Evolutionary conservation across 192 early-diverging fungal species (phyloP), one percentile per base, ranked within the genome.

Genomic region (Backusella luteola): DNA sequence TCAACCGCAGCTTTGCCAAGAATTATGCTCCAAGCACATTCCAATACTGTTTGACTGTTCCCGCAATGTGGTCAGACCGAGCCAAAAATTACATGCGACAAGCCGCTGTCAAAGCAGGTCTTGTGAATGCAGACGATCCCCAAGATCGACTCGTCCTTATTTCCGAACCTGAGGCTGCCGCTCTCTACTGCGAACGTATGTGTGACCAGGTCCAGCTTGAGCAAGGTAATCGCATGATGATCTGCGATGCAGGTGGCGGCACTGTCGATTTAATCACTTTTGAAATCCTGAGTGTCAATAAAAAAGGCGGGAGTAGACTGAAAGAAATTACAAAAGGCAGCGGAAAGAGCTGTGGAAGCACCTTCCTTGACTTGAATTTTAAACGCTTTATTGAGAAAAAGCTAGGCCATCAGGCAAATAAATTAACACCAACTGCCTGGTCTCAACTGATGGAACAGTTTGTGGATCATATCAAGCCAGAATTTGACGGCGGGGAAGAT

Each of bases 201-300:
- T 87, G 84, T 66, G 82, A 84, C 14, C 79, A 82, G 41, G 75
- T 85, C 42, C 73, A 85, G 44, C 63, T 87, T 32, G 53, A 46
- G 7, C 66, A 74, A 29, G 82, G 80, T 6, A 74, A 84, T 69
- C 79, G 81, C 32, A 83, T 87, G 53, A 83, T 85, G 86, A 81
- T 87, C 36, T 85, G 84, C 42, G 86, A 87, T 73, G 84, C 84
- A 34, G 86, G 86, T 73, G 86, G 86, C 29, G 86, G 86, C 19
- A 87, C 86, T 1, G 84, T 87, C 21, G 86, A 87, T 76, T 73
- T 87, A 59, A 87, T 87, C 21, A 84, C 84, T 32, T 87, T 87
- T 80, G 82, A 87, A 74, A 76, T 85, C 34, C 69, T 73, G 17
- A 76, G 77, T 41, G 68, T n/a, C 2, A 23, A 15, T 9, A 23